Base-by-base conservation (phyloP, 176 grass and related monocot genomes). In the Cenchrus purpureus region DNA sequence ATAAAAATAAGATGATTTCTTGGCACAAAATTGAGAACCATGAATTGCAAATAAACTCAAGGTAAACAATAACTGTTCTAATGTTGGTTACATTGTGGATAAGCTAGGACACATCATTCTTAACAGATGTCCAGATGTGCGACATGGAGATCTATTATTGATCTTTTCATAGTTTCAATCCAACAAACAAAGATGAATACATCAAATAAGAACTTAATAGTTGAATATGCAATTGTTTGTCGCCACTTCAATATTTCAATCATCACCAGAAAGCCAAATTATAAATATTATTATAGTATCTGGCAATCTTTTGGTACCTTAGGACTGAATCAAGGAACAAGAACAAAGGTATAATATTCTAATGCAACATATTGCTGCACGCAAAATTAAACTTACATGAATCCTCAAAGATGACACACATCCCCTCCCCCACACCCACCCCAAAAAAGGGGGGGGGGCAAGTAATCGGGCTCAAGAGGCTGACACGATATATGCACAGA, bases 301-400 rank as follows among this genome's bases (percentile, higher is more conserved):
- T 57, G 58, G 46, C 25, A 25, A 25, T 70, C 70, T 57, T 64
- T 43, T 42, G 8, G 51, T 79, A 65, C 17, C 68, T 79, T 84
- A 55, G 62, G 25, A 59, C 19, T 19, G 60, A 40, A 65, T 15
- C 12, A 74, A 80, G 43, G 20, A 68, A 75, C 29, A 73, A 59
- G 28, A 40, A 40, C 37, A 40, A 40, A 40, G 37, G 37, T 40
- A 40, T 40, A 40, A 40, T 40, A 40, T 32, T 10, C 4, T 55
- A n/a, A 75, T 49, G 25, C 3, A 67, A 43, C 31, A 71, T 53
- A n/a, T 28, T 73, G n/a, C 15, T 20, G 32, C 50, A 66, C 6
- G 46, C 9, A 2, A 15, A 69, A 12, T 51, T 48, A 34, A 74
- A 74, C 22, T 66, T 61, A 40, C 49, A 51, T 10, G 2, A 10